phyloP scores from a whole-genome alignment of 2,329 filamentous ascomycete genomes.

The Teratosphaeria zuluensis region DNA sequence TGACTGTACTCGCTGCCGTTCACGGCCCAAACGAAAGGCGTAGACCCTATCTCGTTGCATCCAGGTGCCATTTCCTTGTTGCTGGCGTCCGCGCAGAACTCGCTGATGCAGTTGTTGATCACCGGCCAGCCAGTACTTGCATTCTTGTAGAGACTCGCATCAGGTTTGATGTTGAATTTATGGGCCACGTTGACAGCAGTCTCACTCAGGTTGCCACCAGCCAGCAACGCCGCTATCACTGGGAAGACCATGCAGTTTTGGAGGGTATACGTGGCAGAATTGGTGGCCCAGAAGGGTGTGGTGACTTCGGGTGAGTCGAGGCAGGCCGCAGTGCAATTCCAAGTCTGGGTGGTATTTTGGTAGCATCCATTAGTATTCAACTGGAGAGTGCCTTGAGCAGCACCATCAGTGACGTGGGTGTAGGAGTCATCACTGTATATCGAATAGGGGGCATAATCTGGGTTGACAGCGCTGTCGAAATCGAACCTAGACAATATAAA shows the following conservation, averaged over 20 bases:
- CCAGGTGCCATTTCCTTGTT: background rate
- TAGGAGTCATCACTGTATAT: background rate
- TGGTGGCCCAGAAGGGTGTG: constrained; percentile 1
- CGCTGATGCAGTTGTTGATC: constrained; percentile 5
- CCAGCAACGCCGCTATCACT: constrained; percentile 1
- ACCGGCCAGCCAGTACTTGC: constrained; percentile 2
- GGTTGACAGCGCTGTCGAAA: constrained; percentile 1
- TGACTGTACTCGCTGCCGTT: background rate
- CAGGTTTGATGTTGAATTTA: constrained; percentile 1
- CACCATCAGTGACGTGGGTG: background rate
- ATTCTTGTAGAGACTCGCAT: background rate
- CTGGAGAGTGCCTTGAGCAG: constrained; percentile 1
- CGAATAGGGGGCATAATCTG: background rate
- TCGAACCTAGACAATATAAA: background rate
- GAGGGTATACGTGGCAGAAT: constrained; percentile 2
- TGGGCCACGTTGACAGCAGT: constrained; percentile 1
- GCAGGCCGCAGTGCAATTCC: constrained; percentile 6
- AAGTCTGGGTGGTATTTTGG: background rate
- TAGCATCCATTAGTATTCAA: constrained; percentile 2
- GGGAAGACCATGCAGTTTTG: constrained; percentile 6
- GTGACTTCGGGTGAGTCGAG: constrained; percentile 1
- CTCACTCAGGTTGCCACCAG: background rate
- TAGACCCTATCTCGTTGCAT: background rate
- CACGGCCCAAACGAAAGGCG: background rate
- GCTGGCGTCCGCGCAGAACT: constrained; percentile 1